phyloP scores from a whole-genome alignment of 1,284 basidiomycete genomes.

The Cryptococcus sp. region DNA sequence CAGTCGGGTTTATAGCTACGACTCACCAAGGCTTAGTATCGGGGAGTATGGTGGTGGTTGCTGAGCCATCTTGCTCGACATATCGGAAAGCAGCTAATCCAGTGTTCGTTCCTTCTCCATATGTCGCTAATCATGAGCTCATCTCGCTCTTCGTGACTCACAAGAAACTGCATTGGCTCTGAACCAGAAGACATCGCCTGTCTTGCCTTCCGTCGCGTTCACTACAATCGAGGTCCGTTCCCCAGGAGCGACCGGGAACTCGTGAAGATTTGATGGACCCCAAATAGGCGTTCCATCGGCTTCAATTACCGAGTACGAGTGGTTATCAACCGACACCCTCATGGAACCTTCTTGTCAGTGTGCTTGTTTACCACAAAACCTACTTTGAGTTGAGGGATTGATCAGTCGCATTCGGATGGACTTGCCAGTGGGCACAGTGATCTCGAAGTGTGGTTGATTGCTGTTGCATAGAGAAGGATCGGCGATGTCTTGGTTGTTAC shows the following conservation, averaged over 20 bases:
- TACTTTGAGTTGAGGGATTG: constrained; percentile 18
- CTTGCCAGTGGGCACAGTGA: constrained; percentile 11
- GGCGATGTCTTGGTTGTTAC: no score
- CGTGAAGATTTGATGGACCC: constrained; percentile 14
- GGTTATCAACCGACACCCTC: constrained; percentile 28
- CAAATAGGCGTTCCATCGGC: constrained; percentile 25
- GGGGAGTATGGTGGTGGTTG: constrained; percentile 8
- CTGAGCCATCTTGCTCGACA: constrained; percentile 6
- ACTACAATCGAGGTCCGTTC: constrained; percentile 41
- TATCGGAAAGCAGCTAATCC: constrained; percentile 19
- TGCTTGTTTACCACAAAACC: no score
- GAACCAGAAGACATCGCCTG: constrained; percentile 34
- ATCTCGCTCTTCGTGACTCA: background rate
- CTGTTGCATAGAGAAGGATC: no score
- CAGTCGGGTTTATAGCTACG: background rate
- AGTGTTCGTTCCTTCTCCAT: background rate
- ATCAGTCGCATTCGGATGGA: constrained; percentile 19
- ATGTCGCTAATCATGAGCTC: background rate
- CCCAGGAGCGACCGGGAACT: constrained; percentile 22
- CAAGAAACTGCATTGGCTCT: constrained; percentile 23
- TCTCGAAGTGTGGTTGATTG: constrained; percentile 1
- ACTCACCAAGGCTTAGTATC: constrained; percentile 21
- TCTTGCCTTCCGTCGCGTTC: constrained; percentile 23
- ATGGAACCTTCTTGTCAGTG: constrained; percentile 1
- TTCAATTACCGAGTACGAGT: constrained; percentile 27